phyloP scores from a whole-genome alignment of 2,329 filamentous ascomycete species.

The Biscogniauxia mediterranea region DNA sequence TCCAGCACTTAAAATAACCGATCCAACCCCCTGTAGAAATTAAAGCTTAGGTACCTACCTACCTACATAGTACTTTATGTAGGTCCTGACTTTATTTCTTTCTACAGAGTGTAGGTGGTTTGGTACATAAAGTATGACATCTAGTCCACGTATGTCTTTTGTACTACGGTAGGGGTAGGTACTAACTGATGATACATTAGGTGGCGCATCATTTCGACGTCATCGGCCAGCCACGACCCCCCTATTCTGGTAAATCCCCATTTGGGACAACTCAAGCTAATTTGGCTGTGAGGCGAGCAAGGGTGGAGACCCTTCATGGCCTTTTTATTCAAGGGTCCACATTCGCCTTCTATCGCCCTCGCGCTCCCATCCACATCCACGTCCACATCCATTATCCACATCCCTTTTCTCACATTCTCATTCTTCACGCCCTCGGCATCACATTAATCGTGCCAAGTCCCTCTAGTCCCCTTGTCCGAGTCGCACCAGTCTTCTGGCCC shows the following conservation, averaged over 20 bases:
- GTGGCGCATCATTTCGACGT: background rate
- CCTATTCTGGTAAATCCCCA: background rate
- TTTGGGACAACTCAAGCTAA: background rate
- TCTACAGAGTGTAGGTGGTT: background rate
- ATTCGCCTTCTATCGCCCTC: background rate
- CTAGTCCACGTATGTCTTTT: background rate
- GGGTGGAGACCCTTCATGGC: background rate
- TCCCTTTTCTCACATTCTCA: background rate
- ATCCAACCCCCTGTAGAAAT: too few species aligned
- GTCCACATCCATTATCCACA: background rate
- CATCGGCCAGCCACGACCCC: background rate
- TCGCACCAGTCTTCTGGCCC: too few species aligned
- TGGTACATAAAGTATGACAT: too few species aligned
- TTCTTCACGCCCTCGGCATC: background rate
- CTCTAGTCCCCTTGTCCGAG: background rate
- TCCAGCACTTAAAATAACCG: too few species aligned
- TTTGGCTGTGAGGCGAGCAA: background rate
- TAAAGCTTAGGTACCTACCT: too few species aligned
- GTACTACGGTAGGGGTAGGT: background rate
- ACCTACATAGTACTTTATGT: too few species aligned
- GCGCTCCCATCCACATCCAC: background rate
- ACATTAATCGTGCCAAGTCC: background rate
- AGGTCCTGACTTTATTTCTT: too few species aligned
- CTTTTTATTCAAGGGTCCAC: background rate
- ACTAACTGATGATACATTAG: background rate